Base-by-base conservation (phyloP, 345 rosid genomes). In the Citrus trifoliata region DNA sequence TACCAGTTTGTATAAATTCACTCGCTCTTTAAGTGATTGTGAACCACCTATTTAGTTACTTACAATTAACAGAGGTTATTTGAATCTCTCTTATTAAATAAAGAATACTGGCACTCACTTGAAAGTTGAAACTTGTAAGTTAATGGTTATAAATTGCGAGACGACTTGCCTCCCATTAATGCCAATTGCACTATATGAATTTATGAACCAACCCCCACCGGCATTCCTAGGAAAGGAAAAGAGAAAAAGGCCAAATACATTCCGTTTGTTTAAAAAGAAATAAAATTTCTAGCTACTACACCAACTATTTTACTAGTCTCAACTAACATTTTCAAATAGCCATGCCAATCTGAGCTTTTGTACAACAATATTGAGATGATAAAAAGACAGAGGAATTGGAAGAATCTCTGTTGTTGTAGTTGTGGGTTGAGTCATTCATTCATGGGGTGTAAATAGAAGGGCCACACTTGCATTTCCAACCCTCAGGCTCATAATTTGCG, bases 391-490 rank as follows among this genome's bases (percentile, higher is more conserved):
- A 62, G 40, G 9, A 27, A 3, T 62, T 6, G 16, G 67, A 27
- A 70, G 30, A 9, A 53, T 37, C 33, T 22, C 14, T 68, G 16
- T 7, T 67, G 10, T 42, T 32, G 40, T 73, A 21, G 33, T 27
- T 14, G 12, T 53, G 55, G 40, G n/a, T 53, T 21, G 46, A 71
- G 2, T 35, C 68, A 66, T 21, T 32, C 14, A 32, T 51, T 89
- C 87, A 91, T n/a, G 95, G 90, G 70, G 74, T 76, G 67, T 87
- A 88, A 58, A 84, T 76, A 19, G 89, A 81, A 82, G 93, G 93
- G 24, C 90, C 88, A 79, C 95, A 94, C 70, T 88, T 94, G 88
- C 97, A 95, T 85, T 89, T 92, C 98, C 97, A 95, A 0, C 93
- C 88, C 79, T 90, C 94, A 48, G 98, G 98, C 69, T 93, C 89